phyloP scores from a whole-genome alignment of 345 rosid species.

The Pseudoturritis turrita region DNA sequence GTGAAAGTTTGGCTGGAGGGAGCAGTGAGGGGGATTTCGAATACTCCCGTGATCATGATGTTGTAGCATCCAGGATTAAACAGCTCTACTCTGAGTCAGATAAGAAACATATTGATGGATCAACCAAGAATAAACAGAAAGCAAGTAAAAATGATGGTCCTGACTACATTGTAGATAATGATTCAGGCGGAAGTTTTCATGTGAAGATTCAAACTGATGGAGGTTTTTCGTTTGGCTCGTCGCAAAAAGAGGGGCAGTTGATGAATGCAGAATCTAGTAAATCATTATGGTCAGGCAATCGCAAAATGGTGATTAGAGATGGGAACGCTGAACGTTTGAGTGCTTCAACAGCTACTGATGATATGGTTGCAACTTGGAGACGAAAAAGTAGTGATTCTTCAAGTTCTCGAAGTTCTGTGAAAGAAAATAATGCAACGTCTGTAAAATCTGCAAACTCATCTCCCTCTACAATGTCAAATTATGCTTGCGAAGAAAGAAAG shows the following conservation, averaged over 20 bases:
- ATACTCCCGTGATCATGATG: slow-evolving; percentile 64
- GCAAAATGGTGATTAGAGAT: slow-evolving; percentile 39
- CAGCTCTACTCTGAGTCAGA: slow-evolving; percentile 45
- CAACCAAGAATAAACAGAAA: slow-evolving; percentile 45
- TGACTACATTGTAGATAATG: slow-evolving; percentile 42
- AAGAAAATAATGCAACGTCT: slow-evolving; percentile 53
- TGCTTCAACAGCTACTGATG: slow-evolving; percentile 60
- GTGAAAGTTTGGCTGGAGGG: slow-evolving; percentile 88
- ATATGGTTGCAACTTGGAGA: slow-evolving; percentile 72
- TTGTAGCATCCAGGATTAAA: slow-evolving; percentile 47
- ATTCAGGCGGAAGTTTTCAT: slow-evolving; percentile 42
- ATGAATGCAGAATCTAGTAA: slow-evolving; percentile 58
- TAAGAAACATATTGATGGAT: slow-evolving; percentile 47
- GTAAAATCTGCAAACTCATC: slow-evolving; percentile 59
- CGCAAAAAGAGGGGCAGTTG: slow-evolving; percentile 52
- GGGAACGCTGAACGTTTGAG: slow-evolving; percentile 46
- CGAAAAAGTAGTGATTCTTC: slow-evolving; percentile 79
- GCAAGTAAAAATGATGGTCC: slow-evolving; percentile 40
- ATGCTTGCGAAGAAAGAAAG: slow-evolving; percentile 55
- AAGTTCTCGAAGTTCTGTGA: slow-evolving; percentile 65
- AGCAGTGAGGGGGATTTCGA: slow-evolving; percentile 90
- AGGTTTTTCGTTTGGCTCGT: slow-evolving; percentile 75
- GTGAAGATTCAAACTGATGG: slow-evolving; percentile 54
- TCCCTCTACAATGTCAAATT: slow-evolving; percentile 66
- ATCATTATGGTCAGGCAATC: slow-evolving; percentile 61